These are phyloP conservation scores for Candida vartiovaarae DNA, from an alignment of 805 yeast species.

Conservation along the genomic window DNA sequence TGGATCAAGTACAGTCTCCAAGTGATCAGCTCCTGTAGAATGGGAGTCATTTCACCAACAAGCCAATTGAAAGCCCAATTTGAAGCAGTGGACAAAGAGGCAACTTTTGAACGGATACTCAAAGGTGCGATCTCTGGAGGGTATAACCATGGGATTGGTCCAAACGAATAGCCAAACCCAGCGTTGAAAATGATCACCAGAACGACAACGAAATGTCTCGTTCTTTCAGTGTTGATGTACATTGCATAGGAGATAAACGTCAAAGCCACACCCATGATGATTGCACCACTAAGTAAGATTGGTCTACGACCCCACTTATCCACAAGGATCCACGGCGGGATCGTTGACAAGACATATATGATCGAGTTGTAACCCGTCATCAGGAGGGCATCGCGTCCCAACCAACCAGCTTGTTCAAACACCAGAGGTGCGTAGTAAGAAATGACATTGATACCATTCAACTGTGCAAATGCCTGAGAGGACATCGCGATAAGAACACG, in stretches of 20 bases:
- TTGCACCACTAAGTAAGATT: slow-evolving; percentile 71
- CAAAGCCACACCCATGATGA: slow-evolving; percentile 70
- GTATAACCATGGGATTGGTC: slow-evolving; percentile 87
- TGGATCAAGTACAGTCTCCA: slow-evolving; percentile 84
- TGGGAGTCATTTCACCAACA: slow-evolving; percentile 89
- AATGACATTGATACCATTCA: slow-evolving; percentile 89
- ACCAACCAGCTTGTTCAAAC: slow-evolving; percentile 94
- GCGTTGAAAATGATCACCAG: slow-evolving; percentile 78
- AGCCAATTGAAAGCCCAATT: slow-evolving; percentile 91
- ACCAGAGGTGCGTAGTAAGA: slow-evolving; percentile 92
- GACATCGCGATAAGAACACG: slow-evolving; percentile 84
- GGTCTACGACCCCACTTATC: slow-evolving; percentile 91
- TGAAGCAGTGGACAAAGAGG: slow-evolving; percentile 83
- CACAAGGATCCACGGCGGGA: slow-evolving; percentile 88
- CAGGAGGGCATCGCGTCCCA: slow-evolving; percentile 76
- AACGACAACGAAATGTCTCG: slow-evolving; percentile 66
- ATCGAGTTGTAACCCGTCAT: slow-evolving; percentile 81
- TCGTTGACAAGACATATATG: slow-evolving; percentile 55
- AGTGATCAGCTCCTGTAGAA: slow-evolving; percentile 63
- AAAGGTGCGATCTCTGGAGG: slow-evolving; percentile 85
- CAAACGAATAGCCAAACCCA: slow-evolving; percentile 87
- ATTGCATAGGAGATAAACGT: slow-evolving; percentile 56
- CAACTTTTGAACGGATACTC: slow-evolving; percentile 81
- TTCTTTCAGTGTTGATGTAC: slow-evolving; percentile 39
- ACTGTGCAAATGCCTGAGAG: slow-evolving; percentile 87